Base-by-base conservation (phyloP, 495 filamentous ascomycete species). In the Aspergillus saccharolyticus region DNA sequence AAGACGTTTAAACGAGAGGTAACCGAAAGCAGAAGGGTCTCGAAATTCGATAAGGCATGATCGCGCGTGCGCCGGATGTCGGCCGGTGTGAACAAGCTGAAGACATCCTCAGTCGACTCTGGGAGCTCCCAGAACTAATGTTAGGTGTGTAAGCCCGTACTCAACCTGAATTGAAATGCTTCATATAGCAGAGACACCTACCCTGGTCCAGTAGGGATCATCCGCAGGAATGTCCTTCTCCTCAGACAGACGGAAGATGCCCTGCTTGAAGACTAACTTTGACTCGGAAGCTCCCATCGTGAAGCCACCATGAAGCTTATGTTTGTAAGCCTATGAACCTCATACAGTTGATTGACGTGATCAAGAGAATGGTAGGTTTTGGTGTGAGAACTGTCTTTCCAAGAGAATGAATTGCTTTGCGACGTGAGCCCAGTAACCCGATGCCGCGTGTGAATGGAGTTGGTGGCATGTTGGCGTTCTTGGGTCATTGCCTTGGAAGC, bases 221-320 rank as follows among this genome's bases (percentile, higher is more conserved):
- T 92, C 86, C 44, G 89, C 83, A 45, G 91, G 83, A 64, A 99
- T 97, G 63, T 88, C 81, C 63, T 87, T 83, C 70, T 94, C 86
- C 70, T 96, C 92, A 17, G 91, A 95, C 53, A 99, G 85, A 68
- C 88, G 86, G 78, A 99, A 99, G 78, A 99, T 96, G 70, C 92
- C 94, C 73, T 96, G 89, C 75, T 97, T 99, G 84, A 99, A 97
- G 65, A 91, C 89, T 65, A 97, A 87, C 84, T 99, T 99, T 61
- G 93, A 97, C 78, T 99, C 95, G 71, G 94, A 96, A 67, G 94
- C 94, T 70, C 94, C 94, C 94, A 99, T 99, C 54, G 61, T 70
- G 66, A 70, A 64, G 55, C 56, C 54, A 54, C 56, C 49, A 51
- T 39, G 52, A 44, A 39, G 28, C 42, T 64, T 63, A 74, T 54